Evolutionary conservation across 108 stramenopile genomes (phyloP), one percentile per base, ranked within the genome.

Genomic region (Skeletonema costatum): DNA sequence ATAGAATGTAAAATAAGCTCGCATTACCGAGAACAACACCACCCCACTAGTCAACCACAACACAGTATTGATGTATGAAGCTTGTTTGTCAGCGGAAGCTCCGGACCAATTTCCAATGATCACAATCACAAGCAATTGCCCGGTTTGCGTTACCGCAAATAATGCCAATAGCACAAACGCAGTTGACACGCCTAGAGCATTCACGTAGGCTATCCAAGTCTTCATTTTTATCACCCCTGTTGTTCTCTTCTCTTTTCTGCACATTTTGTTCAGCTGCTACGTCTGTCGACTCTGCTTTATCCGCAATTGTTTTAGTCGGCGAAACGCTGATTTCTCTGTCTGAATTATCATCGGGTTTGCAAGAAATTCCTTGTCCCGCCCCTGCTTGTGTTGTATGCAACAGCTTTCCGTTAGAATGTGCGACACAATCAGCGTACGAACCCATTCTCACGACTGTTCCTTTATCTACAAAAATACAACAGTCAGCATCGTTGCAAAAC

Each of bases 21-120:
- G 85, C 56, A 73, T 51, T 31, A 77, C 50, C 31, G 82, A 60
- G 14, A 83, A 71, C 46, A 92, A 12, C 51, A 92, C 66, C 6
- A 93, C 86, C 13, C 61, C 46, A n/a, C 50, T 30, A 32, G 69
- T 73, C 19, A 92, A 61, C 13, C 87, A 87, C 31, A 85, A 61
- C 48, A 90, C 74, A 14, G 87, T n/a, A 32, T 74, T 82, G 39
- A 95, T 46, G 25, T 85, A 86, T 19, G 72, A 70, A 48, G 36
- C 59, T 77, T 76, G 76, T n/a, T 32, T 41, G 65, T 96, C 91
- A 1, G 88, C 84, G 32, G 87, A 64, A 33, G 66, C 19, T 53
- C 80, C 83, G 1, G 87, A 87, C 96, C 93, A 94, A 60, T 74
- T 60, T 30, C 96, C 94, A 25, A 94, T 25, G 1, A 66, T 50